Base-by-base conservation (phyloP, 2,329 filamentous ascomycete genomes). In the Escovopsis sp. region DNA sequence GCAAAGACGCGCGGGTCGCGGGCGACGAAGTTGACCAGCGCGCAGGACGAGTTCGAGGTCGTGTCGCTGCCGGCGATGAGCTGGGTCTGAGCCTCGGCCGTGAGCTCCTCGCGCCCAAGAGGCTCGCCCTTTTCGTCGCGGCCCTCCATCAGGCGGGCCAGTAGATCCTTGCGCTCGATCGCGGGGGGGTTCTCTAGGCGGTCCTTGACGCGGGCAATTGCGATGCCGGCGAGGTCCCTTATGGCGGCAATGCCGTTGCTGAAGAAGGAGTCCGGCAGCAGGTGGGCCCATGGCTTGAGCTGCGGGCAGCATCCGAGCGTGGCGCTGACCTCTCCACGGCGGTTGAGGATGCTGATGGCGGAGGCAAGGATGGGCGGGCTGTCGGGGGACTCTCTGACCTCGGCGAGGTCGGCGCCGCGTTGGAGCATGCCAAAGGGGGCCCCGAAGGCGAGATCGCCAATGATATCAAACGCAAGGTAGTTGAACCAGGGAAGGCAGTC, bases 271-370 rank as follows among this genome's bases (percentile, higher is more conserved):
- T 93, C 85, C 0, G 86, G 85, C 9, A 94, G 63, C 59, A 80
- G 89, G 52, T 76, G 77, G 15, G 86, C 87, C 51, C 77, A 93
- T 1, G 85, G 84, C 59, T 84, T 89, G 39, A 94, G 65, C 45
- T 66, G 61, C 0, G 87, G 85, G 43, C 80, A 66, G 53, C 77
- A 83, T 2, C 87, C 87, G 4, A 95, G 68, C 0, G 86, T 79
- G 4, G 78, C 83, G 11, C 81, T 88, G 28, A 94, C 85, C 56
- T 94, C 87, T 43, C 87, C 88, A 39, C 87, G 73, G 12, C 87
- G 75, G 64, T 94, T 94, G 43, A 94, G 68, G 4, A 94, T 88
- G 62, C 94, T 80, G 47, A 94, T 85, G 9, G 87, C 88, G 0
- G 81, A 75, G 0, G 82, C 82, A 53, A 82, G 85, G 26, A 75